Base-by-base conservation (phyloP, 495 filamentous ascomycete species). In the Sabuloglossum arenarium region DNA sequence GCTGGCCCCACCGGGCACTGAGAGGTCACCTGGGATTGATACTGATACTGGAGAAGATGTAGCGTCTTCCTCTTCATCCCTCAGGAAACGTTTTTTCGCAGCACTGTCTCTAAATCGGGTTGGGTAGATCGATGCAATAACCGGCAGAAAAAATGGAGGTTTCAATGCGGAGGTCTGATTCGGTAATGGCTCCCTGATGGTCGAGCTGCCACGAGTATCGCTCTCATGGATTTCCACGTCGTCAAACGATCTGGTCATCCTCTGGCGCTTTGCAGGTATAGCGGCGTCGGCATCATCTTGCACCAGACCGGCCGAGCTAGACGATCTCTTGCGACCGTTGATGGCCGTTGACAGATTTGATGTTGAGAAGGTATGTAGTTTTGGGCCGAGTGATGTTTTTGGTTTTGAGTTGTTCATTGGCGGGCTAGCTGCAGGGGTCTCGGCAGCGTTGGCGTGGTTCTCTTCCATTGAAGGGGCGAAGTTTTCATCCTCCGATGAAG, bases 401-500 rank as follows among this genome's bases (percentile, higher is more conserved):
- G 31, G 46, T 45, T 42, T 58, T 51, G 60, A 29, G 55, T 56
- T 58, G 31, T 56, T 59, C 50, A 56, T 58, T 58, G 56, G 56
- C 52, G 21, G 56, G 51, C 21, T 53, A n/a, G 21, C 31, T 54
- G 56, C 56, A 56, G 32, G 50, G 56, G 56, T 58, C 56, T 58
- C 56, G 56, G 56, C 34, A 55, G 29, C 4, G 32, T 58, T 58
- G 31, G 49, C 56, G 43, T 37, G 31, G 32, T 55, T 50, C 32
- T 11, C 30, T 25, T 56, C 56, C 56, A 58, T 58, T 37, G 55
- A 50, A 14, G 61, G 62, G 16, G 59, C 65, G 28, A 56, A 59
- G 47, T 51, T 51, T 51, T 69, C 66, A 31, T 55, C 59, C 43
- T 67, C 67, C 46, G 68, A 50, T 0, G 69, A 68, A 37, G 67